These are phyloP conservation scores for Aspergillus baeticus DNA, from an alignment of 495 filamentous ascomycete species.

Conservation along the genomic window DNA sequence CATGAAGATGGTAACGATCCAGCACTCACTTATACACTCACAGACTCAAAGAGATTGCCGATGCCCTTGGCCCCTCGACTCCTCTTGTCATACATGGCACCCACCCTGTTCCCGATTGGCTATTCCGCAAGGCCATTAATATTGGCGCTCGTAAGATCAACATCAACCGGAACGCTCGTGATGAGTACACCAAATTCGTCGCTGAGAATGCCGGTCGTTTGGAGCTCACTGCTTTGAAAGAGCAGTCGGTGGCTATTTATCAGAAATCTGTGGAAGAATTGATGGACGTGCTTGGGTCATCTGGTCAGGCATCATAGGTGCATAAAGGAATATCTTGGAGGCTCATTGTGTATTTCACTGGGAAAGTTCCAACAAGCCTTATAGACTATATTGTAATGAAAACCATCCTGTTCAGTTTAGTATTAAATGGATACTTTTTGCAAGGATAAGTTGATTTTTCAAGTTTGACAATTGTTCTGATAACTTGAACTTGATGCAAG, in stretches of 20 bases:
- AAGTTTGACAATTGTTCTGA: too few relatives aligned
- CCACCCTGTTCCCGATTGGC: slow-evolving; percentile 61
- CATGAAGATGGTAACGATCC: too few relatives aligned
- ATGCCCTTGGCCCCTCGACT: slow-evolving; percentile 37
- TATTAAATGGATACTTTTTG: too few relatives aligned
- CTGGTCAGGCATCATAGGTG: too few relatives aligned
- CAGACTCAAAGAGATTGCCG: slow-evolving; percentile 14
- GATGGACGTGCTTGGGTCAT: slow-evolving; percentile 63
- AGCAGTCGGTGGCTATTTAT: slow-evolving; percentile 60
- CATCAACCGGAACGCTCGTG: slow-evolving; percentile 68
- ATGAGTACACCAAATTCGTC: slow-evolving; percentile 58
- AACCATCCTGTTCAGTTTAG: too few relatives aligned
- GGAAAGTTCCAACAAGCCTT: too few relatives aligned
- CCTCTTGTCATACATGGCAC: slow-evolving; percentile 68
- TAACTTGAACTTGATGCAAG: too few relatives aligned
- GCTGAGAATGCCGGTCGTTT: slow-evolving; percentile 57
- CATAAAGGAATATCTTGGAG: too few relatives aligned
- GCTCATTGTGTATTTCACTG: too few relatives aligned
- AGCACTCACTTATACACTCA: neutral
- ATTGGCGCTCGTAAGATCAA: slow-evolving; percentile 66
- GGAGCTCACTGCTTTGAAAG: slow-evolving; percentile 61
- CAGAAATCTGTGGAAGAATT: slow-evolving; percentile 62
- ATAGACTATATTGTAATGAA: too few relatives aligned
- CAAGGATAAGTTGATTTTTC: too few relatives aligned
- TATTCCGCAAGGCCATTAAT: slow-evolving; percentile 56